phyloP scores from a whole-genome alignment of 1,284 basidiomycete species.

The Taiwanofungus camphoratus region DNA sequence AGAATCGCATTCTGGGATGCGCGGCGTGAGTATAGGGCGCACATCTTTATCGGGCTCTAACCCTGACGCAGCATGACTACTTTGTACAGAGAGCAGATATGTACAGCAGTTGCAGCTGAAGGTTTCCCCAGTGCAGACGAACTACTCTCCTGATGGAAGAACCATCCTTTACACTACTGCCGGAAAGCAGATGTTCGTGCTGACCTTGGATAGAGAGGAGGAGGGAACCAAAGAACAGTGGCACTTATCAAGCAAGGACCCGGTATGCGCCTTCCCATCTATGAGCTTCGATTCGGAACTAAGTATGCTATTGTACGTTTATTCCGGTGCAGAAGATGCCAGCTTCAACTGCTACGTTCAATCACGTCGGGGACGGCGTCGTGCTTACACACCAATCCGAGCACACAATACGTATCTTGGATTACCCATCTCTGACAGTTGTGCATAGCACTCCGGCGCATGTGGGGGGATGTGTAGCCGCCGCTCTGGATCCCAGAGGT shows the following conservation, averaged over 20 bases:
- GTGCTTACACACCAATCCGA: conserved; percentile 58
- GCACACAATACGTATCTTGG: conserved; percentile 57
- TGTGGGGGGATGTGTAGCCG: conserved; percentile 67
- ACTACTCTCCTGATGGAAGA: conserved; percentile 66
- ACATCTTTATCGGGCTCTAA: not conserved
- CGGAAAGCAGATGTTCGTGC: conserved; percentile 49
- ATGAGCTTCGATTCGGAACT: not conserved
- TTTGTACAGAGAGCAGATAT: conserved; percentile 53
- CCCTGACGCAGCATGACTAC: conserved; percentile 1
- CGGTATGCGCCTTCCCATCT: conserved; percentile 23
- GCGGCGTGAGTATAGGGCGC: conserved; percentile 49
- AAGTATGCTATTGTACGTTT: not conserved
- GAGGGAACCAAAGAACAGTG: conserved; percentile 58
- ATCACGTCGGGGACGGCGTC: conserved; percentile 63
- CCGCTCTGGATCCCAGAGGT: conserved; percentile 72
- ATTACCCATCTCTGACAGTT: conserved; percentile 55
- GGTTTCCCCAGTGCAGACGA: conserved; percentile 53
- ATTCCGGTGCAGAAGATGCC: too few relatives aligned
- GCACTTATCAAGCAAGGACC: conserved; percentile 46
- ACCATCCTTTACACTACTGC: conserved; percentile 58
- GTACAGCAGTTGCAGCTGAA: conserved; percentile 54
- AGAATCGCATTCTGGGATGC: conserved; percentile 77
- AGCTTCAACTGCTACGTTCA: conserved; percentile 64
- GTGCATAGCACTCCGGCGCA: conserved; percentile 62
- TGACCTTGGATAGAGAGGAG: conserved; percentile 46